These are phyloP conservation scores for Xylariaceae sp. DNA, from an alignment of 2,329 filamentous ascomycete species.

Conservation along the genomic window DNA sequence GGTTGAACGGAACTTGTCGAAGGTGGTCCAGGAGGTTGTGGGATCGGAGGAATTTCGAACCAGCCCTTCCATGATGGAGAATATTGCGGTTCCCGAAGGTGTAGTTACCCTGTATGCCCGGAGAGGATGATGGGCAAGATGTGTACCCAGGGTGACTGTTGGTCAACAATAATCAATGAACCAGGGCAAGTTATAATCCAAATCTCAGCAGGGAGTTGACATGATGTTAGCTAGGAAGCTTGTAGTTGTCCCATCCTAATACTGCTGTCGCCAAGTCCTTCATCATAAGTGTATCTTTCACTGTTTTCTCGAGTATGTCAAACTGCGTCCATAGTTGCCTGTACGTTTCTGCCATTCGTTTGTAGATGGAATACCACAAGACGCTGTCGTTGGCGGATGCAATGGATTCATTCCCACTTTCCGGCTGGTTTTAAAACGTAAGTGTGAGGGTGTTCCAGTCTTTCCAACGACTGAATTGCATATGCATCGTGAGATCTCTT, in stretches of 20 bases:
- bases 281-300: too few relatives aligned
- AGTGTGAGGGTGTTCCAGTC: too few relatives aligned
- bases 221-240: too few relatives aligned
- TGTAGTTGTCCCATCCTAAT: background rate
- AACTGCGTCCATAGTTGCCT: background rate
- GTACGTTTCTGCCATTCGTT: background rate
- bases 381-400: background rate
- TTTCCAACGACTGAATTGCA: too few relatives aligned
- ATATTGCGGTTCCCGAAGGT: background rate
- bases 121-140: background rate
- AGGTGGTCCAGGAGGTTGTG: background rate
- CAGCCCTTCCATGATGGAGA: constrained; percentile 2
- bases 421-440: too few relatives aligned
- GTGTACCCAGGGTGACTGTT: background rate
- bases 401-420: too few relatives aligned
- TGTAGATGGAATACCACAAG: background rate
- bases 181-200: too few relatives aligned
- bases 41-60: constrained; percentile 3
- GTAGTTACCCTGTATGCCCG: background rate
- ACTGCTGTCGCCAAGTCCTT: background rate
- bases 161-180: background rate
- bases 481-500: too few relatives aligned
- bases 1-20: constrained; percentile 3
- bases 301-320: background rate
- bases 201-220: too few relatives aligned